These are phyloP conservation scores for Malbranchea zuffiana DNA, from an alignment of 2,329 filamentous ascomycete species.

Conservation along the genomic window DNA sequence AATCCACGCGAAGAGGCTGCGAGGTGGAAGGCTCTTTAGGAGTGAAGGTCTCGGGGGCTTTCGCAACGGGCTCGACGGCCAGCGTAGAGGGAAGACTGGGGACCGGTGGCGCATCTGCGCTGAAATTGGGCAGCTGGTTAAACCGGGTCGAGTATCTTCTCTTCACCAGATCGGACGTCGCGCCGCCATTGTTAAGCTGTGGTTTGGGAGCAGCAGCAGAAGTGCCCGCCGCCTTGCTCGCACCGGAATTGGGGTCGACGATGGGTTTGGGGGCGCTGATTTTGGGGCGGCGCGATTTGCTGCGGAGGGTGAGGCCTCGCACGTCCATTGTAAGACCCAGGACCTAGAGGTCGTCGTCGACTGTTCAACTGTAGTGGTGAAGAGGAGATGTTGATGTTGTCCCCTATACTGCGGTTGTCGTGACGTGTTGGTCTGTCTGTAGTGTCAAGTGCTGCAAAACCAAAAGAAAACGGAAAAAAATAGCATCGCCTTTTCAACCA, in stretches of 20 bases:
- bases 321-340: slow-evolving; percentile 38
- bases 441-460: neutral
- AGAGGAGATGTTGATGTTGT: neutral
- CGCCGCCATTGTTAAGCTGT: slow-evolving; percentile 36
- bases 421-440: neutral
- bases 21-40: slow-evolving; percentile 29
- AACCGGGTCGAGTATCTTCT: slow-evolving; percentile 88
- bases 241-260: slow-evolving; percentile 23
- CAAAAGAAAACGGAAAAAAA: neutral
- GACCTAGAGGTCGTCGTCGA: neutral
- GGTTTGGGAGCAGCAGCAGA: slow-evolving; percentile 22
- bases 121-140: slow-evolving; percentile 61
- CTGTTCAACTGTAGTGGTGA: neutral
- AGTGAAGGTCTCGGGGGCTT: slow-evolving; percentile 2
- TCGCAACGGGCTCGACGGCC: slow-evolving; percentile 48
- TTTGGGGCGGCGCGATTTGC: slow-evolving; percentile 47
- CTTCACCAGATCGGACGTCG: slow-evolving; percentile 77
- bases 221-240: slow-evolving; percentile 17
- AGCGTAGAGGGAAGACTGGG: slow-evolving; percentile 51
- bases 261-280: slow-evolving; percentile 52
- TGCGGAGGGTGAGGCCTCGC: slow-evolving; percentile 52
- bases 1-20: slow-evolving; percentile 58
- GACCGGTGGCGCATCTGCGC: slow-evolving; percentile 55
- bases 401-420: neutral
- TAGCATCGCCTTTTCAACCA: neutral